These are phyloP conservation scores for Leccinellum albellum DNA, from an alignment of 768 basidiomycete genomes.

Conservation along the genomic window DNA sequence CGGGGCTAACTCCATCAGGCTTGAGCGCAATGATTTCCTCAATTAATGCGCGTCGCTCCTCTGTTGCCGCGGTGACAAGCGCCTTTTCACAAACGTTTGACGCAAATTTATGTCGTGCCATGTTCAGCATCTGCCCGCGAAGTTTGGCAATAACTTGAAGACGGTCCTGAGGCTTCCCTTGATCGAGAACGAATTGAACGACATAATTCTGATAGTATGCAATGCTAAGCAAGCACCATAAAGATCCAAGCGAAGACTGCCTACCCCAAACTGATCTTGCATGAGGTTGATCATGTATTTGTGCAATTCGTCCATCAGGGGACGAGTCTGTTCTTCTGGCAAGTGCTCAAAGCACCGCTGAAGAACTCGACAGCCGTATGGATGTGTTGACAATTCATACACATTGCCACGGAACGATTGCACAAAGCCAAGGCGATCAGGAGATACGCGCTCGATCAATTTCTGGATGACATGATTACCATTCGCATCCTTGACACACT, in stretches of 20 bases:
- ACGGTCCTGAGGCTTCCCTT: conserved; percentile 69
- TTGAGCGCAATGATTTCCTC: conserved; percentile 74
- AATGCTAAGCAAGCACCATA: conserved; percentile 3
- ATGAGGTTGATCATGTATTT: conserved; percentile 67
- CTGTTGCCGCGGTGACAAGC: conserved; percentile 58
- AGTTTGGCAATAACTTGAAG: conserved; percentile 63
- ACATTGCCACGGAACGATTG: conserved; percentile 74
- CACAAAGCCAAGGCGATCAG: conserved; percentile 76
- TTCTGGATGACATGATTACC: conserved; percentile 97
- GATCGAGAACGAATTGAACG: conserved; percentile 86
- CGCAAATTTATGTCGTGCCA: conserved; percentile 88
- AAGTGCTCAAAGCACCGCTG: conserved; percentile 90
- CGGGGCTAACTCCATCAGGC: conserved; percentile 59
- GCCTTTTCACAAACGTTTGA: conserved; percentile 97
- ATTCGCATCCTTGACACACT: conserved; percentile 86
- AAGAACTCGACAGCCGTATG: conserved; percentile 92
- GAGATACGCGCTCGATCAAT: conserved; percentile 73
- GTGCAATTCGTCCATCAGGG: conserved; percentile 81
- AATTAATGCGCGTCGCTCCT: conserved; percentile 66
- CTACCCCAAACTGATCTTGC: conserved; percentile 87
- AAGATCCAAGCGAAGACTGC: conserved; percentile 21
- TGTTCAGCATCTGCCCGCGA: conserved; percentile 70
- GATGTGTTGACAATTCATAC: conserved; percentile 77
- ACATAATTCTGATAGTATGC: conserved; percentile 76
- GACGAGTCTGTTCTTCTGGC: conserved; percentile 59